Conservation (phyloP, 108 stramenopile species). For the Fragilaria crotonensis region DNA sequence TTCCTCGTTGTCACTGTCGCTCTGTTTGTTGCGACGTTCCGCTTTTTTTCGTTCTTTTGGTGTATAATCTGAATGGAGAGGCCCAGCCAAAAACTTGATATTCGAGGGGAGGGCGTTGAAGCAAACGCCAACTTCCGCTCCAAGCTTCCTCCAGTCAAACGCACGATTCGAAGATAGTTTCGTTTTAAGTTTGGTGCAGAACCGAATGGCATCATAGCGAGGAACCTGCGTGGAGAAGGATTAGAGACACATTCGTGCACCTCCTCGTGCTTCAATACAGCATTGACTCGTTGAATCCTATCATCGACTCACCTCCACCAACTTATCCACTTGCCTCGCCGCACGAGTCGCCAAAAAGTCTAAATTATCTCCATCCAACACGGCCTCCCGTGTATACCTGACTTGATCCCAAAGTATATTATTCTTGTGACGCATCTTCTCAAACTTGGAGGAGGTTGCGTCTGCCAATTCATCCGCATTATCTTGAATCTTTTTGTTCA, state of each 20-base stretch:
- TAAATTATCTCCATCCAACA: slow-evolving; percentile 80
- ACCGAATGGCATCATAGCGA: slow-evolving; percentile 65
- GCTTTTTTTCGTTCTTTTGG: slow-evolving; percentile 47
- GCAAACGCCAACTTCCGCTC: slow-evolving; percentile 60
- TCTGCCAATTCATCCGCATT: slow-evolving; percentile 20
- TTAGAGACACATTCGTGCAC: neutral
- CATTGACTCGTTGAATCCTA: neutral
- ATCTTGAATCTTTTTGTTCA: slow-evolving; percentile 9
- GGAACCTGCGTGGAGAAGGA: slow-evolving; percentile 42
- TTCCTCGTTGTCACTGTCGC: slow-evolving; percentile 34
- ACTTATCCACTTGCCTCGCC: slow-evolving; percentile 54
- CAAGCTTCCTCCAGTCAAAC: slow-evolving; percentile 69
- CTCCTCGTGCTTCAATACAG: neutral
- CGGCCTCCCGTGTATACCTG: slow-evolving; percentile 72
- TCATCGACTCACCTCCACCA: slow-evolving; percentile 60
- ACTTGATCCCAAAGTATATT: slow-evolving; percentile 69
- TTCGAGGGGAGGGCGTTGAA: slow-evolving; percentile 67
- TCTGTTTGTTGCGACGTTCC: slow-evolving; percentile 16
- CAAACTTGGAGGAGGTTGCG: slow-evolving; percentile 10
- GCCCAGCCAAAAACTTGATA: slow-evolving; percentile 65
- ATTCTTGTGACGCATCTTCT: slow-evolving; percentile 39
- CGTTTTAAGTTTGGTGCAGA: slow-evolving; percentile 39
- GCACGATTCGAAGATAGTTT: slow-evolving; percentile 15
- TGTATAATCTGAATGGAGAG: slow-evolving; percentile 29
- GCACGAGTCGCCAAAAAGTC: slow-evolving; percentile 55